Base-by-base conservation (phyloP, 169 alveolate genomes). In the Plasmodium chabaudi region DNA sequence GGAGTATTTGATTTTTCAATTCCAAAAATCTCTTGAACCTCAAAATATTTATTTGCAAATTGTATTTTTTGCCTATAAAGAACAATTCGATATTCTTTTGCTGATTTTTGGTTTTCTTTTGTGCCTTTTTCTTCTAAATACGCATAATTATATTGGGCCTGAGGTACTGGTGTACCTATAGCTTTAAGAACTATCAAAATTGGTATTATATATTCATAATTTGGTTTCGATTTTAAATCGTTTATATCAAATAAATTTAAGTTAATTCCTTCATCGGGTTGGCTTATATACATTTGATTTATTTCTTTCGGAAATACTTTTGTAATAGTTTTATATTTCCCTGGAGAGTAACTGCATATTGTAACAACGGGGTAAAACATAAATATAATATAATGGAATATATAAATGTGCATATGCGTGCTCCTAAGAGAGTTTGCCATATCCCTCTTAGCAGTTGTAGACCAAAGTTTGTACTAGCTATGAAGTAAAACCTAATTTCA, bases 31-130 rank as follows among this genome's bases (percentile, higher is more conserved):
- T 77, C 89, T 25, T 77, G 75, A 2, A 77, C 79, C 57, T 77
- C 82, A 49, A 77, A 77, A 42, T 34, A 47, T 57, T 59, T 65
- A 15, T 51, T 77, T 34, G 79, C 89, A 51, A 77, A 77, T 27
- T 77, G 89, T 51, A 77, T 77, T 57, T 77, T 77, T 59, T 77
- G 89, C 65, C 75, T 65, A 27, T 77, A 77, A 49, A 77, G 55
- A 42, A 77, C 69, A 49, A 77, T 55, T 77, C 65, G 64, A 69
- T 77, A 77, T 69, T 65, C 49, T 27, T 65, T 77, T 7, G 15
- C 47, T 13, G 57, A 17, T 7, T 23, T 65, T 6, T 17, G 39
- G 15, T 55, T 46, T 19, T 65, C 79, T 56, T 65, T 77, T 13
- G 27, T 47, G 9, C 64, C 79, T 21, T 64, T 69, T 69, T 77